Base-by-base conservation (phyloP, 164 flowering plant species). In the Taxillus chinensis region DNA sequence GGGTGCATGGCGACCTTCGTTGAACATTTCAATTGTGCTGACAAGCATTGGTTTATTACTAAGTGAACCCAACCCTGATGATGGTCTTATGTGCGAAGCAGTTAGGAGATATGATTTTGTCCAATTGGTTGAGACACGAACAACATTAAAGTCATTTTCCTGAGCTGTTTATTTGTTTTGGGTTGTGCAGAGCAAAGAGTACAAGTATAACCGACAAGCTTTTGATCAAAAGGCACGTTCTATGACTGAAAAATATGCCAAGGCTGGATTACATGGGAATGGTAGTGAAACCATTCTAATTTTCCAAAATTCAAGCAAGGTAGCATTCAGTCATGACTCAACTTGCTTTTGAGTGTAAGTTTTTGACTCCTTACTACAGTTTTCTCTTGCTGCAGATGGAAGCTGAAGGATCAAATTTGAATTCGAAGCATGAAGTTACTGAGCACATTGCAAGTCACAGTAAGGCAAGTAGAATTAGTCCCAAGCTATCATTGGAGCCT, bases 1-100 rank as follows among this genome's bases (percentile, higher is more conserved):
- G 97, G 95, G 97, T 59, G 86, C 93, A 50, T 90, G 97, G 97
- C 91, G 86, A 64, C 97, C 97, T 57, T 91, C 97, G 59, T 62
- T 91, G 72, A 91, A 90, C 72, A 85, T 91, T 65, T 88, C 91
- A 49, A 83, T 91, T 5, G 85, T 88, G 59, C 63, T 91, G 55
- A 85, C 84, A 61, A 91, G 93, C 77, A 86, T 91, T 61, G 86
- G 93, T 43, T 75, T 88, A 73, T 67, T 91, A 65, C 74, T 90
- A 57, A 82, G 86, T 73, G 97, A 91, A 62, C 97, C 93, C 61
- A 91, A 91, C 67, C 97, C 97, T 39, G 97, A 88, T 68, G 97
- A 91, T 77, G 97, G 97, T 46, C 73, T 91, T 37, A 86, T 88
- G 96, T 81, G 89, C 61, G 96, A 91, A 71, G 90, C 81, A 10